Conservation (phyloP, 2,329 filamentous ascomycete genomes). For the Chalara sp. region DNA sequence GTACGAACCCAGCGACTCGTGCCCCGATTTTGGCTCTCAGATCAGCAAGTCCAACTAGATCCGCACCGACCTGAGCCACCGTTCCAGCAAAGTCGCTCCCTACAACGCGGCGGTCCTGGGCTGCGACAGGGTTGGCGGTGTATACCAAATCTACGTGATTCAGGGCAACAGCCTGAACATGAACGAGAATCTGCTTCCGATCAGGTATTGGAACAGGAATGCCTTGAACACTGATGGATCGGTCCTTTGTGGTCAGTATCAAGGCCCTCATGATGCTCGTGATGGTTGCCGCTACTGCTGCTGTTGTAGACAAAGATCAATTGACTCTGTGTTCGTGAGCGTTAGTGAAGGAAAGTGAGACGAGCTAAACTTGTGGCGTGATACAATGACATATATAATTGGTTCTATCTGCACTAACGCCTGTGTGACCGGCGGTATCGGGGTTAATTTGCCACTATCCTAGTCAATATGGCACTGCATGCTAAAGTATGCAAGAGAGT, state of each 20-base stretch:
- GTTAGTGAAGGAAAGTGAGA: no score
- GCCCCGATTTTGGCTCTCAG: background rate
- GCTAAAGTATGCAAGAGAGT: no score
- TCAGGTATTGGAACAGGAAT: background rate
- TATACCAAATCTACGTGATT: conserved; percentile 28
- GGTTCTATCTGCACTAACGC: no score
- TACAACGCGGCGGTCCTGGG: conserved; percentile 23
- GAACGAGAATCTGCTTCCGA: background rate
- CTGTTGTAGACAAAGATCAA: no score
- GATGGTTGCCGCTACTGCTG: no score
- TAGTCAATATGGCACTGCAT: no score
- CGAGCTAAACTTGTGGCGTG: no score
- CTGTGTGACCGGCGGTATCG: no score
- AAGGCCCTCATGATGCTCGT: background rate
- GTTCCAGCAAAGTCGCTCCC: conserved; percentile 36
- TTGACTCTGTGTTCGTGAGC: no score
- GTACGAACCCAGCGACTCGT: conserved; percentile 35
- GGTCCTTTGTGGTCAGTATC: background rate
- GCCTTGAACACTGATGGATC: background rate
- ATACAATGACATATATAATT: no score
- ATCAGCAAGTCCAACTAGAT: no score
- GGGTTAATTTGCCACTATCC: no score
- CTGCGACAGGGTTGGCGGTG: conserved; percentile 28
- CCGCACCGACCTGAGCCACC: conserved; percentile 23
- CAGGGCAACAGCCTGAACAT: background rate